phyloP scores from a whole-genome alignment of 116 monocot species.

The Phalaenopsis hybrid region DNA sequence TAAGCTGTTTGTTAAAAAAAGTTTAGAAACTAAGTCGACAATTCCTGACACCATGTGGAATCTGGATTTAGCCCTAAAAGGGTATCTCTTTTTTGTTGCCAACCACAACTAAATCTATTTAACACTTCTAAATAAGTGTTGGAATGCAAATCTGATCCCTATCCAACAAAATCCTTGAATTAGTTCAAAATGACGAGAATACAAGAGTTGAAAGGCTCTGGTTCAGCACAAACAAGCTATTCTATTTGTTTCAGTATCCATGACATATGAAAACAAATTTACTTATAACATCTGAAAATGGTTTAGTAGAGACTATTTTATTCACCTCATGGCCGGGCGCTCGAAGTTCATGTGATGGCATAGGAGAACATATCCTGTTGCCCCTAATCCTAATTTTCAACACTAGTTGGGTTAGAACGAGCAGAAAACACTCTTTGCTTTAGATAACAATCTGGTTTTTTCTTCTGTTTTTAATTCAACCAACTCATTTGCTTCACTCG shows the following conservation, averaged over 20 bases:
- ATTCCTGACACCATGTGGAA: background rate
- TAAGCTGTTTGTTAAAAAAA: background rate
- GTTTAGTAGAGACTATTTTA: background rate
- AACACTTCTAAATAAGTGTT: background rate
- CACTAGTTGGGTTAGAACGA: too few species aligned
- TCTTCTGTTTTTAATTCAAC: too few species aligned
- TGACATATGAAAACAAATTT: too few species aligned
- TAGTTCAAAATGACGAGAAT: background rate
- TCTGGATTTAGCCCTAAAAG: background rate
- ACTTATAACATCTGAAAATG: background rate
- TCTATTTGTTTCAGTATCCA: background rate
- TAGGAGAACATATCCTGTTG: too few species aligned
- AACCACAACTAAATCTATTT: background rate
- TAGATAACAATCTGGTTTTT: too few species aligned
- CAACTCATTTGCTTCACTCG: too few species aligned
- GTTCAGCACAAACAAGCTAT: background rate
- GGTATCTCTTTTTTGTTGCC: background rate
- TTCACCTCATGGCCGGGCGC: background rate
- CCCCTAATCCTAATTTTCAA: too few species aligned
- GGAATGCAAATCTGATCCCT: background rate
- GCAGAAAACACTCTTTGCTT: too few species aligned
- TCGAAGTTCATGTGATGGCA: too few species aligned
- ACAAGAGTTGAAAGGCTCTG: background rate
- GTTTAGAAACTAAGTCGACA: background rate
- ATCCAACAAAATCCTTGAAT: too few species aligned